Evolutionary conservation across 106 monocot genomes (phyloP), one percentile per base, ranked within the genome.

Genomic region (Gastrodia elata): DNA sequence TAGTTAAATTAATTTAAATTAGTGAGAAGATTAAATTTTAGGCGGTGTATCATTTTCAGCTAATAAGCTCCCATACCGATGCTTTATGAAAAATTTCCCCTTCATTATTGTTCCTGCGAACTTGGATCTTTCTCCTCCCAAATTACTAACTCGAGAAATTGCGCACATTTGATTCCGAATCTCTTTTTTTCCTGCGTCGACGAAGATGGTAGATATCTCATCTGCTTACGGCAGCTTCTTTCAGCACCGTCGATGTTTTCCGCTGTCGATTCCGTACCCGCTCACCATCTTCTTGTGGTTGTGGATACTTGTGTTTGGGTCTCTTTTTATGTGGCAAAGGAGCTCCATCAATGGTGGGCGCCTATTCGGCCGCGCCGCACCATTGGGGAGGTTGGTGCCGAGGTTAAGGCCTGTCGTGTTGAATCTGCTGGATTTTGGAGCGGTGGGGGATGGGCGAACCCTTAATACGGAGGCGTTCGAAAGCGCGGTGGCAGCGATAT

Each of bases 381-480:
- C 68, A 38, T 14, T 0, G 56, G 30, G 28, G 41, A 38, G 65
- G 2, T 36, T 73, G 42, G 44, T 68, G 41, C 80, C 80, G 32
- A 76, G 26, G 73, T 72, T 81, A 18, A 61, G 85, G 64, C 81
- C 75, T 49, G 27, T 38, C 42, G 81, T 46, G 67, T 81, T 81
- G 43, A 78, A 81, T 38, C 34, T 85, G 57, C 71, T 75, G 35
- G 81, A 81, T 20, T 85, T 85, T 32, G 85, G 85, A 27, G 85
- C 72, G 0, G 78, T 85, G 10, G 85, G 85, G 2, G 85, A 85
- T 48, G 85, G 85, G 6, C 32, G 0, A 14, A 85, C 78, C 15
- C 58, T 76, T 42, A 85, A 85, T 35, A 85, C 85, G 22, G 64
- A 76, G 79, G 87, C 91, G 48, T 91, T 91, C 41, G 79, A 82